These are phyloP conservation scores for Melanopsichium pennsylvanicum DNA, from an alignment of 1,284 basidiomycete genomes.

Conservation along the genomic window DNA sequence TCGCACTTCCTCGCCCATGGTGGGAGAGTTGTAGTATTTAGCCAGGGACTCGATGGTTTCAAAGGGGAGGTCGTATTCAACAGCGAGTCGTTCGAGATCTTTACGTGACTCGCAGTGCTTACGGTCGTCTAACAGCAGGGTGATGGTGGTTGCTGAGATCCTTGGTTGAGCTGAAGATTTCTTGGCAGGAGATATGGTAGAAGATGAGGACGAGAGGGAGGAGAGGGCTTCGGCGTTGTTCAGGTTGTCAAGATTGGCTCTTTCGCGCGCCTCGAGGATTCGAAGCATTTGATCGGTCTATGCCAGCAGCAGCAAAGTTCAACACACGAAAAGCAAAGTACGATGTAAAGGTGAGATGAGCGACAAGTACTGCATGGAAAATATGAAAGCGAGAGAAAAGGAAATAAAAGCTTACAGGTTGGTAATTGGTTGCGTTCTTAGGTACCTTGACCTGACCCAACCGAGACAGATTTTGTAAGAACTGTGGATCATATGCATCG, in stretches of 20 bases:
- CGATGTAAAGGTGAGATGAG: too few species aligned
- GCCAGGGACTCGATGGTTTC: constrained; percentile 32
- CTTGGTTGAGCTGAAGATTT: constrained; percentile 4
- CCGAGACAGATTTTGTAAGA: constrained; percentile 39
- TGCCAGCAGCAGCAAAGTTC: too few species aligned
- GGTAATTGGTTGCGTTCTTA: constrained; percentile 41
- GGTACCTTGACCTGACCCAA: constrained; percentile 45
- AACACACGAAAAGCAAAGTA: too few species aligned
- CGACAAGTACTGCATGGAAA: too few species aligned
- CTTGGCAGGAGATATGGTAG: background rate
- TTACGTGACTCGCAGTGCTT: constrained; percentile 42
- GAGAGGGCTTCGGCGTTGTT: constrained; percentile 1
- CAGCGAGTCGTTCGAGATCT: constrained; percentile 37
- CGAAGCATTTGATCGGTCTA: constrained; percentile 49
- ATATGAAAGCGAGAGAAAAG: background rate
- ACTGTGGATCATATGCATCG: constrained; percentile 47
- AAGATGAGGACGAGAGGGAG: background rate
- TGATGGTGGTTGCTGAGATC: constrained; percentile 38
- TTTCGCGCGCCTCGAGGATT: constrained; percentile 45
- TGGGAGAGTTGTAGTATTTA: constrained; percentile 45
- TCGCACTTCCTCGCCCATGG: constrained; percentile 43
- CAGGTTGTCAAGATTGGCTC: constrained; percentile 21
- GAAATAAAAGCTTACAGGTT: constrained; percentile 19
- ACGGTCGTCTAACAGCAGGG: constrained; percentile 39
- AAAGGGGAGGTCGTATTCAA: constrained; percentile 47